Evolutionary conservation across 441 rosid genomes (phyloP), one percentile per base, ranked within the genome.

Genomic region (Eugenia klotzschiana): DNA sequence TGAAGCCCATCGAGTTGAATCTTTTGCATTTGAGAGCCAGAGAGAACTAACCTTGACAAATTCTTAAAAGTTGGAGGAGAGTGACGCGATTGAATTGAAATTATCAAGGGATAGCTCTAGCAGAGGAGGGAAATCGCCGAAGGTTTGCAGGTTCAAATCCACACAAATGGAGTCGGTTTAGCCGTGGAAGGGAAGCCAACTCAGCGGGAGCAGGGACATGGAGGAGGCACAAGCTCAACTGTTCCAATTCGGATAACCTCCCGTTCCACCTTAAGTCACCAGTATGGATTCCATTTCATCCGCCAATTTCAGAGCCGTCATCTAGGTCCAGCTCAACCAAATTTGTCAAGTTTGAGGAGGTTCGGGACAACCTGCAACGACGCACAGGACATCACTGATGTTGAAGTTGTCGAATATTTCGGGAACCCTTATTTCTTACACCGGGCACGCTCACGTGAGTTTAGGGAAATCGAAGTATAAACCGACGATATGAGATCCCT

Each of bases 71-170:
- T 1, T 1, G 64, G 4, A 25, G 60, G 27, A 55, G 60, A 55
- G 29, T 2, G 15, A 2, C 18, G 1, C 0, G 33, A 0, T 25
- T 56, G 33, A 25, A 5, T 4, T 5, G 33, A 25, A 25, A 0
- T 56, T 13, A 2, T 25, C 16, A 56, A 25, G 60, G 29, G 1
- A n/a, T 55, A 55, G 27, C 14, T n/a, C 2, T 55, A n/a, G 25
- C 25, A 55, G 27, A 54, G 58, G 57, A 9, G 26, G 57, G 26
- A 54, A 23, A 2, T 4, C 25, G 57, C 26, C 10, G 26, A 23
- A 3, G 29, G 7, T 25, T 11, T 55, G 60, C 60, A n/a, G 3
- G 29, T 11, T n/a, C 60, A 55, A 11, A 11, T 55, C 29, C 7
- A n/a, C 1, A n/a, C 29, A 55, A 11, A 11, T 0, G 58, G 58